These are phyloP conservation scores for Gossypium ekmanianum DNA, from an alignment of 345 rosid genomes.

Conservation along the genomic window DNA sequence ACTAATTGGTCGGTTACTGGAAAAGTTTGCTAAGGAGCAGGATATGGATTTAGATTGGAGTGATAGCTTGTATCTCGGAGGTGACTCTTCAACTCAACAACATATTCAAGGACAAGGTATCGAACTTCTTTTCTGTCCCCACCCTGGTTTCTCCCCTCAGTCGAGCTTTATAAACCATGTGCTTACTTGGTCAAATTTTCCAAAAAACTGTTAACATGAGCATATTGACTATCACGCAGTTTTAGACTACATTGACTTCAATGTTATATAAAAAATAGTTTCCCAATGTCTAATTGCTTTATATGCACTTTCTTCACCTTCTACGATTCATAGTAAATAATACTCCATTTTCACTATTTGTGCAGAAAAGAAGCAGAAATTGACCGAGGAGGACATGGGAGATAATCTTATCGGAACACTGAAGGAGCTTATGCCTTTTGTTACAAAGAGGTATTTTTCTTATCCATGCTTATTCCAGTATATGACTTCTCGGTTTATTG, in stretches of 20 bases:
- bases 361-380: conserved; percentile 29
- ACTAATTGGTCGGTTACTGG: conserved; percentile 49
- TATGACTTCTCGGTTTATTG: neutral
- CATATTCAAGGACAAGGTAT: conserved; percentile 51
- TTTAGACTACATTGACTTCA: neutral
- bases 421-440: conserved; percentile 42
- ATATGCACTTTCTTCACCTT: neutral
- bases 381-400: conserved; percentile 21
- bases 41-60: conserved; percentile 34
- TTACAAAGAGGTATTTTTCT: conserved; percentile 45
- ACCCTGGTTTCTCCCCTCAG: neutral
- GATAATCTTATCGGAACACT: conserved; percentile 26
- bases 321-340: neutral
- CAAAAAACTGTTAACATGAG: neutral
- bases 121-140: neutral
- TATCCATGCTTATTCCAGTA: neutral
- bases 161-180: neutral
- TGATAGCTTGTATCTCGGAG: conserved; percentile 45
- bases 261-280: neutral
- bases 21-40: conserved; percentile 42
- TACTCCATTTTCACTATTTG: conserved; percentile 14
- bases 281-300: neutral
- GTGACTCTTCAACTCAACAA: conserved; percentile 34
- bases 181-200: neutral
- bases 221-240: neutral